Evolutionary conservation across 2,329 filamentous ascomycete species (phyloP).

Genomic region (Catunica adiposa): DNA sequence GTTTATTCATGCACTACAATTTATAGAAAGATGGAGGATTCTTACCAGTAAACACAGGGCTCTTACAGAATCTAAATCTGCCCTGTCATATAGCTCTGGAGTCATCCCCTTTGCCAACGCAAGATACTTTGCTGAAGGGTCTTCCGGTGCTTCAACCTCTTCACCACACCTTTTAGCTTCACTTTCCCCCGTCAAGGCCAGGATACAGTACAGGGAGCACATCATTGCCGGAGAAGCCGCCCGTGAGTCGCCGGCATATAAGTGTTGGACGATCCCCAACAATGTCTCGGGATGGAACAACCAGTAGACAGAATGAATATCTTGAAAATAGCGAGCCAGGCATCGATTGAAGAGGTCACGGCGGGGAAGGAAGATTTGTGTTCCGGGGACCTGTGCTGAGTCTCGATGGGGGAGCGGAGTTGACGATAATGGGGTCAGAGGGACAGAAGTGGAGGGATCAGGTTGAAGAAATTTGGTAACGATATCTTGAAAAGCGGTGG

Average conservation of each 20-base stretch:
- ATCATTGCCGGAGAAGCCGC: constrained; percentile 18
- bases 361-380: constrained; percentile 17
- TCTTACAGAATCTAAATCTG: constrained; percentile 18
- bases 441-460: not conserved
- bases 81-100: constrained; percentile 18
- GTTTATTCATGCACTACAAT: not conserved
- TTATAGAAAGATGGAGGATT: not conserved
- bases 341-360: constrained; percentile 19
- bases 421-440: not conserved
- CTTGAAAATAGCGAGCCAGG: constrained; percentile 19
- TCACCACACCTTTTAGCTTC: constrained; percentile 15
- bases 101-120: constrained; percentile 18
- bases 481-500: not conserved
- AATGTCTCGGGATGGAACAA: constrained; percentile 19
- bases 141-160: constrained; percentile 2
- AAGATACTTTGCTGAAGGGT: constrained; percentile 16
- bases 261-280: constrained; percentile 17
- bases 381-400: not conserved
- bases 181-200: constrained; percentile 19
- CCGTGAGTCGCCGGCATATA: constrained; percentile 18
- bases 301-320: constrained; percentile 20
- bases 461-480: constrained; percentile 1
- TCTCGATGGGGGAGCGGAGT: not conserved
- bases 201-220: constrained; percentile 18
- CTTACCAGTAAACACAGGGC: constrained; percentile 18